Evolutionary conservation across 306 rosid genomes (phyloP), one percentile per base, ranked within the genome.

Genomic region (Cicer arietinum): DNA sequence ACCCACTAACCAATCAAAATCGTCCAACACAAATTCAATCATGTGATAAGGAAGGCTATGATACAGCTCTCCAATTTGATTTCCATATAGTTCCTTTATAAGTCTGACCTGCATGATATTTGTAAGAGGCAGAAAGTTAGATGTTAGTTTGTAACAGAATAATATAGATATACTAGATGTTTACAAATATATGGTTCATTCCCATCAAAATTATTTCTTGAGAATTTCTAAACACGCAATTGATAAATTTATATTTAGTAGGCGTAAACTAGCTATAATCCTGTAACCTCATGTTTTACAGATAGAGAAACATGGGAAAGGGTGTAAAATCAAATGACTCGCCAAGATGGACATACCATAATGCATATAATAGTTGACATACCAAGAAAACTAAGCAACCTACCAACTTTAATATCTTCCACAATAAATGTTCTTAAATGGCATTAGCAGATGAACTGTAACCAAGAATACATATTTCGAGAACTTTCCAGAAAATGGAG

Each of bases 81-180:
- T 90, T 77, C 98, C 97, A 74, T 90, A 94, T 61, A 94, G 91
- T 81, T 94, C 98, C 89, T 94, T 94, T 82, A 83, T 85, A 65
- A 94, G 97, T 74, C 91, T 86, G 76, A 94, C 98, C 98, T 94
- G 84, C 83, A 84, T 12, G 56, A 69, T 48, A 78, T 78, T 76
- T 67, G 30, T 68, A 54, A 30, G 51, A 60, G 6, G 37, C 41
- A 68, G 73, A 45, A 69, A 13, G 43, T 58, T 40, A 53, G 63
- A 48, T 65, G 74, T 71, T 25, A 73, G 44, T 73, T 67, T 57
- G 30, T 14, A 65, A 56, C 79, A 83, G 42, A 70, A 77, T 8
- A 35, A 54, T 45, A 67, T 48, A 77, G 50, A 43, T 66, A 56
- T 22, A 25, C 39, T 39, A 22, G 35, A 82, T 39, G 13, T 41